These are phyloP conservation scores for Hypholoma fasciculare DNA, from an alignment of 768 basidiomycete species.

Conservation along the genomic window DNA sequence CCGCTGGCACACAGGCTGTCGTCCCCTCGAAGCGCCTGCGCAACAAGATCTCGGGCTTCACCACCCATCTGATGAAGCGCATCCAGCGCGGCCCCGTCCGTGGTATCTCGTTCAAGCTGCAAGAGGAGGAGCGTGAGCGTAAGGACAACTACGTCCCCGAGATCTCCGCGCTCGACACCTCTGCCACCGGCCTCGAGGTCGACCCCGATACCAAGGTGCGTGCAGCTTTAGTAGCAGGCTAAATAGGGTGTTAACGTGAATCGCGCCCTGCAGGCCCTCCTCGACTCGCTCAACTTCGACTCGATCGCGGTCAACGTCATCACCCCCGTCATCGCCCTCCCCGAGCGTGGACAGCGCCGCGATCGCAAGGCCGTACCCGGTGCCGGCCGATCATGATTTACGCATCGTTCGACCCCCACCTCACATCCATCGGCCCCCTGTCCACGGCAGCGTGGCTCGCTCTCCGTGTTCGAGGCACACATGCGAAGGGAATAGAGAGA, in stretches of 20 bases:
- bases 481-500: slow-evolving; percentile 4
- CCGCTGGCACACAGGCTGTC: slow-evolving; percentile 54
- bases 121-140: slow-evolving; percentile 98
- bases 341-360: slow-evolving; percentile 72
- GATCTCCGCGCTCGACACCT: slow-evolving; percentile 90
- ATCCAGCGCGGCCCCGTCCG: slow-evolving; percentile 98
- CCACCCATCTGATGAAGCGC: slow-evolving; percentile 99
- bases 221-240: slow-evolving; percentile 8
- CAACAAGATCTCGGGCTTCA: slow-evolving; percentile 99
- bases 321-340: slow-evolving; percentile 58
- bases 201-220: slow-evolving; percentile 93
- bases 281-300: slow-evolving; percentile 93
- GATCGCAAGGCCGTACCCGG: slow-evolving; percentile 83
- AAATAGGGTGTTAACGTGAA: too few species aligned
- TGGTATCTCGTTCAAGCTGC: slow-evolving; percentile 99
- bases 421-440: not conserved
- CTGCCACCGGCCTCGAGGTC: slow-evolving; percentile 74
- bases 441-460: not conserved
- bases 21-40: slow-evolving; percentile 98
- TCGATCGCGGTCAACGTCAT: slow-evolving; percentile 77
- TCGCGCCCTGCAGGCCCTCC: slow-evolving; percentile 64
- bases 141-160: slow-evolving; percentile 99
- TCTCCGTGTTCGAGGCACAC: not conserved
- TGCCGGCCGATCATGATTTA: slow-evolving; percentile 52
- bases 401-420: not conserved